Evolutionary conservation across 163 green algal species (phyloP).

Genomic region (Chloroidium sp.): DNA sequence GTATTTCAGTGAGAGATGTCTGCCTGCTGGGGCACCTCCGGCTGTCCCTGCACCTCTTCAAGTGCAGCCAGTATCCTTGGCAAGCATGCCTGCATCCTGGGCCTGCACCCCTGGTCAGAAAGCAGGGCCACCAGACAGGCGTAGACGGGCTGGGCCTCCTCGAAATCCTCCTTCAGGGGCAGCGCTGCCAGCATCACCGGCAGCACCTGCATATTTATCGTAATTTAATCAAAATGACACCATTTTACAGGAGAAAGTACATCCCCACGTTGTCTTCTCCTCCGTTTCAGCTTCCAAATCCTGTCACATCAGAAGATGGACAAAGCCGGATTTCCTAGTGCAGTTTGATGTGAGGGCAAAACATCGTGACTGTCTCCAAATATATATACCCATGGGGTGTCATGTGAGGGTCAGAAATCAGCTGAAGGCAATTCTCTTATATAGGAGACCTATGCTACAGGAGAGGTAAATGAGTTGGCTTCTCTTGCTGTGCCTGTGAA

Average conservation of each 20-base stretch:
- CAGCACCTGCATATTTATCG: neutral
- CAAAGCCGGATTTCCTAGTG: slow-evolving; percentile 2
- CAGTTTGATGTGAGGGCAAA: no score
- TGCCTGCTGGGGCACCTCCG: no score
- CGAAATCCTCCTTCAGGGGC: slow-evolving; percentile 37
- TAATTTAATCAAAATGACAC: neutral
- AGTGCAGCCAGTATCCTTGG: no score
- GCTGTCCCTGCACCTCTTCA: no score
- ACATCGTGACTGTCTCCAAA: no score
- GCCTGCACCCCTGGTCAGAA: no score
- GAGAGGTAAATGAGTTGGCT: neutral
- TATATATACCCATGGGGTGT: no score
- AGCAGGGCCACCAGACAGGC: neutral
- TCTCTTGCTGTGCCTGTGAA: neutral
- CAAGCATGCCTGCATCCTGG: no score
- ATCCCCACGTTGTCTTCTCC: neutral
- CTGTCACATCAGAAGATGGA: neutral
- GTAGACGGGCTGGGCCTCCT: slow-evolving; percentile 45
- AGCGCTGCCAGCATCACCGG: neutral
- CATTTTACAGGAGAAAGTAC: neutral
- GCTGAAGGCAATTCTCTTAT: slow-evolving; percentile 6
- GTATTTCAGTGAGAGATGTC: no score
- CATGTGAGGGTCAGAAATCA: neutral
- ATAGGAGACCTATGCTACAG: slow-evolving; percentile 1
- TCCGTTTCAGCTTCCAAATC: neutral